Percentiles rank a stretch among this genome's conserved stretches.
Evolutionary conservation across 208 protist species (phyloP).

Genomic region (Trypanosoma congolense): DNA sequence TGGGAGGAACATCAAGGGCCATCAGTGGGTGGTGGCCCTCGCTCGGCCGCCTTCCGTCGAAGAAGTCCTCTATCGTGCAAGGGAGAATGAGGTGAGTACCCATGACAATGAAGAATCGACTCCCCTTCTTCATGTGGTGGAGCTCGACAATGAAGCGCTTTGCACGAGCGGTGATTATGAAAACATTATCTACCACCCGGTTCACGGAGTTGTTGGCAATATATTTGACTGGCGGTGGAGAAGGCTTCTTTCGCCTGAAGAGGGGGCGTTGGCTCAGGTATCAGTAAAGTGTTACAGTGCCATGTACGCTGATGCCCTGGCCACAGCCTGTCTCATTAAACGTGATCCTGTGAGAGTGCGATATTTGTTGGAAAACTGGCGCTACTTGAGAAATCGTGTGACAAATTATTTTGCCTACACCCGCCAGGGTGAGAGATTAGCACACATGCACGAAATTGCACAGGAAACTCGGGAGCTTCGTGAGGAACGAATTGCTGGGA

Average conservation of each 20-base stretch:
- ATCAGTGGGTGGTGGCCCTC: slow-evolving; percentile 37
- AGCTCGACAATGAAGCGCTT: slow-evolving; percentile 34
- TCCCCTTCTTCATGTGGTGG: slow-evolving; percentile 27
- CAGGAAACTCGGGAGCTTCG: slow-evolving; percentile 49
- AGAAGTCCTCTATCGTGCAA: slow-evolving; percentile 14
- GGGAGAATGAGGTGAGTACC: slow-evolving; percentile 3
- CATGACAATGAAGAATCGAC: slow-evolving; percentile 1
- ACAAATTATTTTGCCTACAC: slow-evolving; percentile 46
- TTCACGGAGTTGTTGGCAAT: slow-evolving; percentile 5
- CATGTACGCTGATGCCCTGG: slow-evolving; percentile 82
- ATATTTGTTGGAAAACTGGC: slow-evolving; percentile 53
- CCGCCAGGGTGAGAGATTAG: slow-evolving; percentile 51
- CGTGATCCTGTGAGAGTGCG: slow-evolving; percentile 49
- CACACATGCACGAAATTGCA: slow-evolving; percentile 66
- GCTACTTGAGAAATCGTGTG: slow-evolving; percentile 40
- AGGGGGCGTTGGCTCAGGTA: slow-evolving; percentile 50
- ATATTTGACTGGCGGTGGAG: slow-evolving; percentile 40
- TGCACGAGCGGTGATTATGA: slow-evolving; percentile 54
- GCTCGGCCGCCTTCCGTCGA: slow-evolving; percentile 30
- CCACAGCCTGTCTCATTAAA: slow-evolving; percentile 63
- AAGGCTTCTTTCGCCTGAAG: slow-evolving; percentile 21
- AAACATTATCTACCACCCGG: slow-evolving; percentile 18
- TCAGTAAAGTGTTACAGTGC: slow-evolving; percentile 72
- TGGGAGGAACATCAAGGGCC: slow-evolving; percentile 26
- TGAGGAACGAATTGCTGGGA: slow-evolving; percentile 48